Conservation (phyloP, 1,139 yeast genomes). For the Suhomyces taliae region DNA sequence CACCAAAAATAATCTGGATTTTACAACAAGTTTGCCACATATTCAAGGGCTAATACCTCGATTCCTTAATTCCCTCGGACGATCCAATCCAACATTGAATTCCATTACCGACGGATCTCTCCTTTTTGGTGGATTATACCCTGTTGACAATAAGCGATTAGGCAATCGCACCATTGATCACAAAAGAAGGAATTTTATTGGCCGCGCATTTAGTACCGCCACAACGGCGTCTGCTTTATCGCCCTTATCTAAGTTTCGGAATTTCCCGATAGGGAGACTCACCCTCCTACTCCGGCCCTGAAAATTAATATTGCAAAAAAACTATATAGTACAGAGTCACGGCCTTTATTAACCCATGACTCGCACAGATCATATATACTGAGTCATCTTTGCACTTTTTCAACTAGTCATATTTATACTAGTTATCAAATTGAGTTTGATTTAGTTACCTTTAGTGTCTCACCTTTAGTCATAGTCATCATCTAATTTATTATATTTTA, state of each 20-base stretch:
- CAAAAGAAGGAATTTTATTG: neutral
- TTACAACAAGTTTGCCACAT: constrained; percentile 1
- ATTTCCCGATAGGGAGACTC: constrained; percentile 2
- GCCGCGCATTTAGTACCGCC: constrained; percentile 1
- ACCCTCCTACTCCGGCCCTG: constrained; percentile 7
- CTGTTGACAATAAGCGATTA: neutral
- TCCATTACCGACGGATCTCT: neutral
- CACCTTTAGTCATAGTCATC: too few relatives aligned
- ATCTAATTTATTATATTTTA: too few relatives aligned
- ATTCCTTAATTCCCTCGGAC: neutral
- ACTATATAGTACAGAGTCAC: constrained; percentile 3
- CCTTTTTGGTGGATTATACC: neutral
- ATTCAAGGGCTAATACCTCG: neutral
- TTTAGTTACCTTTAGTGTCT: too few relatives aligned
- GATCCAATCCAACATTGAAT: neutral
- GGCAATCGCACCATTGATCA: neutral
- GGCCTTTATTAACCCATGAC: neutral
- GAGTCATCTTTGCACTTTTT: neutral
- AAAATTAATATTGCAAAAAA: neutral
- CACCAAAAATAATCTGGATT: neutral
- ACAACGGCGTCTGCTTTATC: constrained; percentile 1
- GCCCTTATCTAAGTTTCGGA: constrained; percentile 7
- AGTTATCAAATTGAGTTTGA: too few relatives aligned
- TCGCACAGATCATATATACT: constrained; percentile 1
- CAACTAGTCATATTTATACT: neutral